These are phyloP conservation scores for Chaetomiaceae sp. DNA, from an alignment of 2,329 filamentous ascomycete species.

Conservation along the genomic window DNA sequence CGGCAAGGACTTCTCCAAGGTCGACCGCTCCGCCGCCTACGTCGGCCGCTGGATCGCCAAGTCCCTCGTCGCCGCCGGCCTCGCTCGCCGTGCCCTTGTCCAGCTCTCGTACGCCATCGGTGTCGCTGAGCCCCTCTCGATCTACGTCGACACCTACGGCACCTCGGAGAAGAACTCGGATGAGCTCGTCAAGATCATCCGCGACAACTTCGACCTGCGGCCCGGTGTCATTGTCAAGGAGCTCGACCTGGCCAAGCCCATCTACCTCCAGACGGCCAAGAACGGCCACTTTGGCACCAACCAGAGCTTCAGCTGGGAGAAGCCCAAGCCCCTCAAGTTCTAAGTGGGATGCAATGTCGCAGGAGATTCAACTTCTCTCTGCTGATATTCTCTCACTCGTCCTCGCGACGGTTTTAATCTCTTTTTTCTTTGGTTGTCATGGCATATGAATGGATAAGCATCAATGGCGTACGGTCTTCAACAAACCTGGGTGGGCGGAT, in stretches of 20 bases:
- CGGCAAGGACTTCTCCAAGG: conserved; percentile 99
- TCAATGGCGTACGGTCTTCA: conserved; percentile 36
- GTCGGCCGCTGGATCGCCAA: conserved; percentile 98
- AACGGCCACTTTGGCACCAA: conserved; percentile 98
- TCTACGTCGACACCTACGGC: conserved; percentile 97
- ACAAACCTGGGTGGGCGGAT: conserved; percentile 33
- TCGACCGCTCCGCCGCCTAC: conserved; percentile 97
- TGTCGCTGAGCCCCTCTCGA: conserved; percentile 94
- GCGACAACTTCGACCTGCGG: conserved; percentile 93
- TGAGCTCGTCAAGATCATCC: conserved; percentile 92
- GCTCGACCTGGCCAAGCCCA: conserved; percentile 89
- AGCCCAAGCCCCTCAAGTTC: conserved; percentile 91
- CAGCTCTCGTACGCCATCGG: conserved; percentile 99
- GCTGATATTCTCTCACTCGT: conserved; percentile 25
- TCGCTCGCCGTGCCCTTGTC: conserved; percentile 88
- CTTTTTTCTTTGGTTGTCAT: conserved; percentile 13
- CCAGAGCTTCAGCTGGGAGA: conserved; percentile 97
- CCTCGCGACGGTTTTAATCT: conserved; percentile 21
- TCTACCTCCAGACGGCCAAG: conserved; percentile 98
- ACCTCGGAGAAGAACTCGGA: conserved; percentile 85
- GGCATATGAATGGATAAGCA: conserved; percentile 27
- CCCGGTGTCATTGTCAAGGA: conserved; percentile 98
- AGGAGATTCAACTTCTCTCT: conserved; percentile 33
- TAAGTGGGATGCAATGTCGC: conserved; percentile 48
- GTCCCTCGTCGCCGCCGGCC: conserved; percentile 83